Evolutionary conservation across 1,139 yeast species (phyloP).

Genomic region (Pichia sp.): DNA sequence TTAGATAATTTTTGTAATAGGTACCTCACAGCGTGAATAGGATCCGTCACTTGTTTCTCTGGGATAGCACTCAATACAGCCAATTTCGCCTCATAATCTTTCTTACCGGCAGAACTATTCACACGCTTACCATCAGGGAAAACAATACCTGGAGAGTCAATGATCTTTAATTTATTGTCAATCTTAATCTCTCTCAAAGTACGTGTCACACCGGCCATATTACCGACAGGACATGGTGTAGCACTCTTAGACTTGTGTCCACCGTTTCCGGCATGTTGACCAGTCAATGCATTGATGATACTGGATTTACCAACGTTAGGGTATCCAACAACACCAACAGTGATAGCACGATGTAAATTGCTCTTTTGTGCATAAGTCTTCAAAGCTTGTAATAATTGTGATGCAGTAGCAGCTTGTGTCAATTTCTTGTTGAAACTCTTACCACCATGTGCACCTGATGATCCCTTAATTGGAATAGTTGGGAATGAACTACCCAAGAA

Average conservation of each 20-base stretch:
- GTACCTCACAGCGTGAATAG: constrained; percentile 72
- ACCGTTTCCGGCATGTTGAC: constrained; percentile 62
- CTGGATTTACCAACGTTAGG: constrained; percentile 97
- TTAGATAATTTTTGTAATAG: constrained; percentile 69
- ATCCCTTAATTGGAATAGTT: constrained; percentile 76
- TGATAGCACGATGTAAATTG: constrained; percentile 82
- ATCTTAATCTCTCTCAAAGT: constrained; percentile 86
- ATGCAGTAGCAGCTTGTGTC: constrained; percentile 66
- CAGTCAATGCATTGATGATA: constrained; percentile 80
- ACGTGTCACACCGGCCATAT: constrained; percentile 96
- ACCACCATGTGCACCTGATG: constrained; percentile 41
- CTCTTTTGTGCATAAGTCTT: constrained; percentile 81
- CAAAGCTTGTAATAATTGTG: constrained; percentile 67
- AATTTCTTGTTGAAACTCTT: constrained; percentile 71
- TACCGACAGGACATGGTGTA: constrained; percentile 91
- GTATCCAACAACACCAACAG: constrained; percentile 94
- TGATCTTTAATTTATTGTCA: constrained; percentile 78
- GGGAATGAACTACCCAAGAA: constrained; percentile 82
- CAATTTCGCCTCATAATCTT: constrained; percentile 78
- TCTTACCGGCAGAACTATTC: constrained; percentile 32
- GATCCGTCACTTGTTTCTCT: constrained; percentile 79
- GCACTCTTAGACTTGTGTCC: constrained; percentile 30
- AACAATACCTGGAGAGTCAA: constrained; percentile 97
- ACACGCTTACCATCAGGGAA: constrained; percentile 64
- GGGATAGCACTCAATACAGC: constrained; percentile 88